phyloP scores from a whole-genome alignment of 2,329 filamentous ascomycete genomes.

The Aspergillus sp. region DNA sequence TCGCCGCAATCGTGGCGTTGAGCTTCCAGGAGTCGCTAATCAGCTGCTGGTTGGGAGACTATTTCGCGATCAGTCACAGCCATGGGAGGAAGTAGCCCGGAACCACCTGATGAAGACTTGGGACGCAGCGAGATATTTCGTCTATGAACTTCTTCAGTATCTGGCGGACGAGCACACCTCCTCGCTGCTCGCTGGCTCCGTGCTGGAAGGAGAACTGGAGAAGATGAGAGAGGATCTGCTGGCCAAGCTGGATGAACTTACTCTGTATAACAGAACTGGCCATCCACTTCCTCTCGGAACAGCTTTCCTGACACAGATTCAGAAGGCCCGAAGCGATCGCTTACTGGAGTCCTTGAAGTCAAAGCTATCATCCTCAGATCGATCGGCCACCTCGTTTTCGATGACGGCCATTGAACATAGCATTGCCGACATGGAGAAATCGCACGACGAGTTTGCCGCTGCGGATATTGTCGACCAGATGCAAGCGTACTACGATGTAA shows the following conservation, averaged over 20 bases:
- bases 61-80: constrained; percentile 35
- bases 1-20: constrained; percentile 28
- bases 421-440: not conserved
- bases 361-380: not conserved
- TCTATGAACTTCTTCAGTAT: constrained; percentile 24
- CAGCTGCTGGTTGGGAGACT: constrained; percentile 33
- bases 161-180: constrained; percentile 26
- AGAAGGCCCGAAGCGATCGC: constrained; percentile 8
- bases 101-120: constrained; percentile 27
- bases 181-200: constrained; percentile 13
- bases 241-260: constrained; percentile 27
- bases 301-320: constrained; percentile 8
- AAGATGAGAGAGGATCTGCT: constrained; percentile 16
- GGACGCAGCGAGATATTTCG: constrained; percentile 21
- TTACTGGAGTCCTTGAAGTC: constrained; percentile 7
- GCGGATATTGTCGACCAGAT: constrained; percentile 48
- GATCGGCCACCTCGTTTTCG: not conserved
- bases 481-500: constrained; percentile 27
- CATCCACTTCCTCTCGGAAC: constrained; percentile 24
- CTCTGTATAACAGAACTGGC: constrained; percentile 20
- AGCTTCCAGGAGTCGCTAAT: constrained; percentile 39
- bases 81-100: constrained; percentile 33
- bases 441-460: constrained; percentile 35
- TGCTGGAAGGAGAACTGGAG: constrained; percentile 26
- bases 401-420: not conserved